Evolutionary conservation across 2,329 filamentous ascomycete species (phyloP).

Genomic region (Thelonectria olida): DNA sequence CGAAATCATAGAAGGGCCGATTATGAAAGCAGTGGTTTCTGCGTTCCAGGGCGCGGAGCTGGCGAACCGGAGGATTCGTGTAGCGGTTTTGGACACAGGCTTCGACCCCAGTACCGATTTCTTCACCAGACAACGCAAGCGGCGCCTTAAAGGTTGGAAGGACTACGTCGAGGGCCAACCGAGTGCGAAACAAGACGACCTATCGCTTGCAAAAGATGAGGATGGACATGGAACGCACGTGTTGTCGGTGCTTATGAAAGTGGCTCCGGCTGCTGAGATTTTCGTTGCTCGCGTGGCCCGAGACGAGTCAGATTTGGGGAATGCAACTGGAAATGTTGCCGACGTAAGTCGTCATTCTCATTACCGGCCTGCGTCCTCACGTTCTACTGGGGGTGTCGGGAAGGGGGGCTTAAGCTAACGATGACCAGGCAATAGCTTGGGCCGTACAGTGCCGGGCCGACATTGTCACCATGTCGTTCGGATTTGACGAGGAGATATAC

Average conservation of each 20-base stretch:
- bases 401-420: background rate
- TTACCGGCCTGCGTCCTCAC: background rate
- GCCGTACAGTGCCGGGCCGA: conserved; percentile 1
- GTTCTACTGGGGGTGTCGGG: background rate
- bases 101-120: background rate
- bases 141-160: background rate
- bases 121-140: background rate
- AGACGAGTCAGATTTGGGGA: background rate
- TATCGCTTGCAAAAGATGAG: background rate
- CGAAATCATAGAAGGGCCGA: background rate
- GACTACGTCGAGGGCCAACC: background rate
- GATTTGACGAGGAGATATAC: background rate
- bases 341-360: background rate
- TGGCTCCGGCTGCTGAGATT: conserved; percentile 12
- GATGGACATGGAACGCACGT: conserved; percentile 15
- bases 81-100: conserved; percentile 11
- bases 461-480: conserved; percentile 8
- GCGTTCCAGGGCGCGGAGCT: background rate
- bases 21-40: background rate
- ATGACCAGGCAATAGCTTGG: conserved; percentile 2
- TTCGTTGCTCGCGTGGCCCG: conserved; percentile 7
- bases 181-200: no score
- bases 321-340: conserved; percentile 1
- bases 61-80: background rate
- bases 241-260: conserved; percentile 8